Evolutionary conservation across 2,329 filamentous ascomycete species (phyloP).

Genomic region (Ophiostoma australiae): DNA sequence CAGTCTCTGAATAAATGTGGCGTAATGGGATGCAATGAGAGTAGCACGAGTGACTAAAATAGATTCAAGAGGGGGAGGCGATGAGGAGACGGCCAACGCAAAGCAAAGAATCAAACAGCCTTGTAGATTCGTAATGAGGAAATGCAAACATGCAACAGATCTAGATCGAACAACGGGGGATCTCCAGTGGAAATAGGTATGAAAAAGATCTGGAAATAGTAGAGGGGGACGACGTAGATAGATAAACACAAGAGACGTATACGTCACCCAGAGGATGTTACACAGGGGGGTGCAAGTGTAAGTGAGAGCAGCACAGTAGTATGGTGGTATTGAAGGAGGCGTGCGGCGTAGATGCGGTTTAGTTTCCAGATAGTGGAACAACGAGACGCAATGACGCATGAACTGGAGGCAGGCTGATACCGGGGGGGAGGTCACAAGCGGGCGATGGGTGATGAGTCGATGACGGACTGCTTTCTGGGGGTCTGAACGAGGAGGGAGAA

Average conservation of each 20-base stretch:
- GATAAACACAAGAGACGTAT: neutral
- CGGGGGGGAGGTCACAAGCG: neutral
- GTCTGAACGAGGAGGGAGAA: neutral
- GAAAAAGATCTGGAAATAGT: neutral
- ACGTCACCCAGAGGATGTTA: neutral
- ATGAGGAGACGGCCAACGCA: neutral
- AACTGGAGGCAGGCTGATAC: neutral
- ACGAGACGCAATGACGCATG: neutral
- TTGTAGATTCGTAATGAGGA: constrained; percentile 11
- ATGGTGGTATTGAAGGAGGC: neutral
- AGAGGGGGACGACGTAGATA: neutral
- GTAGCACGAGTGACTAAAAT: neutral
- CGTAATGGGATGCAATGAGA: neutral
- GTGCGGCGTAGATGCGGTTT: neutral
- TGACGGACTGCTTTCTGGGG: neutral
- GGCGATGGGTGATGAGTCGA: neutral
- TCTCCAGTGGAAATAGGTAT: neutral
- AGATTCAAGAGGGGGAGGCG: neutral
- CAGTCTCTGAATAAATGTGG: neutral
- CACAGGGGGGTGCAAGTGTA: constrained; percentile 5
- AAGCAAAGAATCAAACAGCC: neutral
- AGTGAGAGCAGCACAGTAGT: neutral
- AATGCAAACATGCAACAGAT: constrained; percentile 11
- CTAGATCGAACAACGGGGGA: neutral
- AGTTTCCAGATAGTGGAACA: neutral